A percentile compares a stretch with the other conserved stretches of the same genome.
Evolutionary conservation across 768 basidiomycete genomes (phyloP).

Genomic region (Suillus placidus): DNA sequence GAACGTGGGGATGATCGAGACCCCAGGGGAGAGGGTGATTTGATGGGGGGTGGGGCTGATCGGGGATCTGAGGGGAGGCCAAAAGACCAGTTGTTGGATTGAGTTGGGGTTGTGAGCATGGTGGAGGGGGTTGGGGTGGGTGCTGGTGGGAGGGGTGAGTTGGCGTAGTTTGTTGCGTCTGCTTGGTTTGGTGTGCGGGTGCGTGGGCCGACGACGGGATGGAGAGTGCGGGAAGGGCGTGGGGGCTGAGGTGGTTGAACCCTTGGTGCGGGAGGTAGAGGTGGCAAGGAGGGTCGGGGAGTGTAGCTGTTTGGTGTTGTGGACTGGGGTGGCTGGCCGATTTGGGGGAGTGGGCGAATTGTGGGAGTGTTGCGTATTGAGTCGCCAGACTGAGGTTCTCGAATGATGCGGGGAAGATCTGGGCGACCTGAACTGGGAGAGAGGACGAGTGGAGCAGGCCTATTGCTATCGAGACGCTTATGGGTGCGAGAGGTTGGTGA

Average conservation of each 20-base stretch:
- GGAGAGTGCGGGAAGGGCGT: constrained; percentile 39
- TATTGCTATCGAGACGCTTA: constrained; percentile 58
- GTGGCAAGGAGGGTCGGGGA: constrained; percentile 56
- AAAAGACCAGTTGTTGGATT: constrained; percentile 47
- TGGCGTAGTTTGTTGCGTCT: constrained; percentile 51
- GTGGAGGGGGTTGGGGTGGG: constrained; percentile 32
- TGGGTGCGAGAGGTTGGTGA: constrained; percentile 36
- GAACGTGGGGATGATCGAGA: constrained; percentile 39
- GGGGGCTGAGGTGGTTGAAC: constrained; percentile 51
- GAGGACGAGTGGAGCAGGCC: constrained; percentile 85
- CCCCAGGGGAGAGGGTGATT: constrained; percentile 29
- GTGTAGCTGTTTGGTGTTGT: constrained; percentile 40
- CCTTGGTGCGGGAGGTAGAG: constrained; percentile 70
- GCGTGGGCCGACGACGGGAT: constrained; percentile 37
- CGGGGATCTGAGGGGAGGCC: constrained; percentile 66
- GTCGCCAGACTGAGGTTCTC: constrained; percentile 60
- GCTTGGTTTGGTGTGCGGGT: constrained; percentile 59
- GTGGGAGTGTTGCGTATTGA: constrained; percentile 38
- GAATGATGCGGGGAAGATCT: constrained; percentile 74
- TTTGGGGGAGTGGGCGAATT: constrained; percentile 36
- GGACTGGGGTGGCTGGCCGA: constrained; percentile 14
- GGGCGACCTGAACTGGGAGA: constrained; percentile 52
- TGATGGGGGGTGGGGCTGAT: constrained; percentile 49
- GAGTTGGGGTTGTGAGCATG: constrained; percentile 45
- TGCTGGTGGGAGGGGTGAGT: constrained; percentile 45